phyloP scores from a whole-genome alignment of 2,329 filamentous ascomycete species.

The Aspergillus arachidicola region DNA sequence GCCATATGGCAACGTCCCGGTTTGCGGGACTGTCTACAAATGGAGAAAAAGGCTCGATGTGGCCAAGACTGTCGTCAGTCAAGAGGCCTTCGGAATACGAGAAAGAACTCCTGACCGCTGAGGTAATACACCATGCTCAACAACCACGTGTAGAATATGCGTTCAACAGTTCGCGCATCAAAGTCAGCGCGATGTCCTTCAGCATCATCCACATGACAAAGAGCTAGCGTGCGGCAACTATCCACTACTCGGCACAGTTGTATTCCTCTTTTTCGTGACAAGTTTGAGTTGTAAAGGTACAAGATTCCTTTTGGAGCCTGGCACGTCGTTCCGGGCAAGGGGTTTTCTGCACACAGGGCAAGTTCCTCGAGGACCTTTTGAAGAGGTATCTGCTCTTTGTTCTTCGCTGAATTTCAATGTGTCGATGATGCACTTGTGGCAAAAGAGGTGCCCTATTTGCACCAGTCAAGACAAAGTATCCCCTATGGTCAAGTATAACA shows the following conservation, averaged over 20 bases:
- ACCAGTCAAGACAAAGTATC: slow-evolving; percentile 11
- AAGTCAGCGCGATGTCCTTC: background rate
- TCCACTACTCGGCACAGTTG: background rate
- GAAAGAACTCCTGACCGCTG: background rate
- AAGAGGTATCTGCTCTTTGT: slow-evolving; percentile 39
- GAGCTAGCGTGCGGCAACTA: background rate
- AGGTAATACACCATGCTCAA: background rate
- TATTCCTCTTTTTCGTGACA: slow-evolving; percentile 29
- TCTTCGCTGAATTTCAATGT: slow-evolving; percentile 60
- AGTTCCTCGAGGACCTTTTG: slow-evolving; percentile 39
- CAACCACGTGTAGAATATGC: background rate
- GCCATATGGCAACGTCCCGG: background rate
- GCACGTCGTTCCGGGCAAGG: slow-evolving; percentile 39
- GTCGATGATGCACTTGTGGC: slow-evolving; percentile 64
- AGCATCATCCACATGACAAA: background rate
- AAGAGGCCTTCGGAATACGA: background rate
- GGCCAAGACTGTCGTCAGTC: background rate
- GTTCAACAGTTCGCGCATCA: background rate
- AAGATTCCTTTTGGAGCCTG: slow-evolving; percentile 39
- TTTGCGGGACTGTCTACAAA: background rate
- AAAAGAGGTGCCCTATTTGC: slow-evolving; percentile 62
- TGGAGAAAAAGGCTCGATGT: background rate
- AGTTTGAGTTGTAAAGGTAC: slow-evolving; percentile 44
- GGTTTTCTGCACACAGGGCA: slow-evolving; percentile 51
- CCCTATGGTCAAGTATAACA: slow-evolving; percentile 7